Evolutionary conservation across 225 moss, liverwort and hornwort genomes (phyloP), one percentile per base, ranked within the genome.

Genomic region (Sphagnum contortum): DNA sequence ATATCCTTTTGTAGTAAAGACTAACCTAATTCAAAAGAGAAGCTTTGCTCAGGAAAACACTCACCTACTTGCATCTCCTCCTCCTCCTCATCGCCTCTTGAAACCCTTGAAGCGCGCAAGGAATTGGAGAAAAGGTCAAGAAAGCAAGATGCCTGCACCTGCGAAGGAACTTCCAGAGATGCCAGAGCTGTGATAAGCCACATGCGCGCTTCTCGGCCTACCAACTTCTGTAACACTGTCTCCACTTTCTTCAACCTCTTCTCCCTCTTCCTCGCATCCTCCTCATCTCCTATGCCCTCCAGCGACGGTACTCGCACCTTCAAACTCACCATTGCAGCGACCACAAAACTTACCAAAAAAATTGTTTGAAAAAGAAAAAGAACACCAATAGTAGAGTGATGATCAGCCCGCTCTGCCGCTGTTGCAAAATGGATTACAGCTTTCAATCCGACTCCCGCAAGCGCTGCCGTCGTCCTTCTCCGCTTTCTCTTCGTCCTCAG

Each of bases 141-240:
- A 69, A 89, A 86, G 70, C 84, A 71, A 61, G 78, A 71, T 48
- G 63, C 71, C 70, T 83, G 73, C 44, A 82, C 69, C 12, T 60
- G 65, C 44, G 62, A 44, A 11, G 87, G 83, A 4, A 96, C 67
- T 44, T 73, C 70, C 4, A 92, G 50, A 61, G 81, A 73, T 3
- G 84, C 63, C 63, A 92, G 46, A 5, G 75, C 73, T 9, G 81
- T 63, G 64, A 83, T 74, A 45, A 96, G 74, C 96, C 92, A 92
- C 77, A 92, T 71, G 49, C 90, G 84, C 53, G 87, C 79, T 77
- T 96, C 96, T 55, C 68, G 71, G 44, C 79, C 80, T 53, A 92
- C 54, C 49, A 88, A 74, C 55, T 56, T 71, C 45, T 68, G 71
- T 61, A 96, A 65, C 51, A 89, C 48, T 50, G 70, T 73, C 59